Evolutionary conservation across 176 grass and related monocot species (phyloP).

Genomic region (Puya raimondii): DNA sequence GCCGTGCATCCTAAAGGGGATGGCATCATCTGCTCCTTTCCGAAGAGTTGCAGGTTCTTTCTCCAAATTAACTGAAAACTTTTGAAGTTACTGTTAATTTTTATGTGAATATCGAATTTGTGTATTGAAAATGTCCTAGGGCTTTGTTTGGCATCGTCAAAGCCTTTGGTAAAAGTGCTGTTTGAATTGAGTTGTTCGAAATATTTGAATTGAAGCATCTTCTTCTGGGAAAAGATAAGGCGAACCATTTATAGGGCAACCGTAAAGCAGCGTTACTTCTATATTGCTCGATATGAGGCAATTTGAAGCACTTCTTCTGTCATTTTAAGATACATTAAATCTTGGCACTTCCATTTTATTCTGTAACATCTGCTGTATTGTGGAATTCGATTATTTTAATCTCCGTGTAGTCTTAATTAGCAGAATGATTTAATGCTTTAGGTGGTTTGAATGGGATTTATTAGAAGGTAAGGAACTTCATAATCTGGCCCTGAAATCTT

Average conservation of each 20-base stretch:
- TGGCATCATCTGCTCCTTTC: constrained; percentile 63
- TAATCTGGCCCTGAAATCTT: constrained; percentile 36
- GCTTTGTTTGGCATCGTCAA: too few species aligned
- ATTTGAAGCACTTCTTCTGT: too few species aligned
- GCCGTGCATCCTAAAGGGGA: constrained; percentile 64
- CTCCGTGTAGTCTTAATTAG: background rate
- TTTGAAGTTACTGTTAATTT: background rate
- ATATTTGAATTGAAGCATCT: too few species aligned
- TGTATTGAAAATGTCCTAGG: background rate
- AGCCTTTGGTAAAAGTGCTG: too few species aligned
- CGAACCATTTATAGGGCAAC: too few species aligned
- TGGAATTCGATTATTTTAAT: background rate
- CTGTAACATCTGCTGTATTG: background rate
- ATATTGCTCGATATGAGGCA: too few species aligned
- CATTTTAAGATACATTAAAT: background rate
- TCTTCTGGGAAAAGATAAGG: too few species aligned
- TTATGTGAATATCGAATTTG: background rate
- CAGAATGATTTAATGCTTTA: constrained; percentile 10
- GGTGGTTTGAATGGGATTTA: constrained; percentile 65
- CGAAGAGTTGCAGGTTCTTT: constrained; percentile 58
- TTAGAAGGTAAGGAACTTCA: constrained; percentile 21
- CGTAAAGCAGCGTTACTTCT: too few species aligned
- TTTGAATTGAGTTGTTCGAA: too few species aligned
- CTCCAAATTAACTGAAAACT: background rate
- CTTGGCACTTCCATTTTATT: background rate